A percentile compares a stretch with the other conserved stretches of the same genome.
Conservation (phyloP, 208 protist genomes). For the Acanthamoeba sp. region DNA sequence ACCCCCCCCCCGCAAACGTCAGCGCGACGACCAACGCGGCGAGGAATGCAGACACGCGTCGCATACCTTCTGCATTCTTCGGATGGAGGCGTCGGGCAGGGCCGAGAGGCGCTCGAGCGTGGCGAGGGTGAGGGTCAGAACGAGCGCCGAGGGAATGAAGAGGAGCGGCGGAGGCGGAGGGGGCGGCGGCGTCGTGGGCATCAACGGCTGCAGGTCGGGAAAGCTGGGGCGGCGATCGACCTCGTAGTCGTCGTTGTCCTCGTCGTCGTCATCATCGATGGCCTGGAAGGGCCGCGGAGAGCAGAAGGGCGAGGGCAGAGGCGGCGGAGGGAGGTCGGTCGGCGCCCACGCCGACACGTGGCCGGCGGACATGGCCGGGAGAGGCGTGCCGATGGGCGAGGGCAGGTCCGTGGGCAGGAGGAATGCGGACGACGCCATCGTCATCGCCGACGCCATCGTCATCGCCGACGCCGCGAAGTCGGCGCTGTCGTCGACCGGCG, state of each 20-base stretch:
- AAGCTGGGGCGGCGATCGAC: background rate
- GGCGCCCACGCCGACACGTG: background rate
- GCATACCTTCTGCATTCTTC: background rate
- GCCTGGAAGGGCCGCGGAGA: background rate
- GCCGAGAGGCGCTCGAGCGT: constrained; percentile 15
- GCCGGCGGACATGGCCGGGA: background rate
- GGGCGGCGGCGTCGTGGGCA: background rate
- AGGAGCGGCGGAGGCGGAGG: background rate
- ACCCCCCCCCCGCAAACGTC: no score
- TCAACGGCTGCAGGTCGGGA: background rate
- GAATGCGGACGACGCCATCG: no score
- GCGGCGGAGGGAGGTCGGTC: background rate
- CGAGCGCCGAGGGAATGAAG: background rate
- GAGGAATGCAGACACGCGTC: background rate
- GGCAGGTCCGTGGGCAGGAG: background rate
- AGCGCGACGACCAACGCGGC: background rate
- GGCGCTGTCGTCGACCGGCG: background rate
- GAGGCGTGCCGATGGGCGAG: background rate
- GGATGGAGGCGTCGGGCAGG: background rate
- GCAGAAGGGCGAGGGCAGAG: constrained; percentile 7
- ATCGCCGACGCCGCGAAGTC: background rate
- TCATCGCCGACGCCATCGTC: no score
- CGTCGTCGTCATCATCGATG: background rate
- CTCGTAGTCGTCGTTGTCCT: background rate
- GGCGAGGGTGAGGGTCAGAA: background rate